Evolutionary conservation across 2,329 filamentous ascomycete species (phyloP), one percentile per base, ranked within the genome.

Genomic region (Cytospora piceicola): DNA sequence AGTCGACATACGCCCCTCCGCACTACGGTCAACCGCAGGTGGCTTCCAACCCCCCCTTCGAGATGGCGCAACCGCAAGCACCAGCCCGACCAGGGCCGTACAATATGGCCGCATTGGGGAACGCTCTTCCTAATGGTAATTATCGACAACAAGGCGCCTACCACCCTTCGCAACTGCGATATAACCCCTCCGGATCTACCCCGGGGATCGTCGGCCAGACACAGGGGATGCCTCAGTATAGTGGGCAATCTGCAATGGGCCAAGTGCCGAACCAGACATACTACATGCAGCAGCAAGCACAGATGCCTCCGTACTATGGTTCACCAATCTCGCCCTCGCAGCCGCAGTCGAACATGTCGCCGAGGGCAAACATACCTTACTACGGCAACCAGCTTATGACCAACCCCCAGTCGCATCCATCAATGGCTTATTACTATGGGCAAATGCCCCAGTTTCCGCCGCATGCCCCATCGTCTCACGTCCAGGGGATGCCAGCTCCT

Each of bases 21-120:
- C 72, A 74, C 46, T 73, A 76, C 67, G 70, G 69, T 22, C 70
- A 73, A 22, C 71, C 76, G 4, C 77, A 79, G 63, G 76, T 80
- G 73, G 72, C 77, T 3, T 82, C 80, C 68, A 73, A 77, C 22
- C 72, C 75, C 34, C 81, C 83, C 63, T 75, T 79, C 69, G 79
- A 81, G 63, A 80, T 82, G 77, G 69, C 75, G 54, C 72, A 75
- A 46, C 67, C 68, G 30, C 77, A 77, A 69, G 74, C 69, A 17
- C 69, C 71, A 36, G 64, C 61, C 27, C 75, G 75, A 51, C 69
- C 72, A 36, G 75, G 77, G 5, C 74, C 77, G 9, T 85, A 82
- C 73, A 82, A 81, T 69, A 83, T 85, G 82, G 73, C 70, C 24
- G 69, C 75, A 20, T 78, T 86, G 77, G 74, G 75, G 34, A 79